Conservation (phyloP, 164 flowering plant species). For the Macadamia integrifolia region DNA sequence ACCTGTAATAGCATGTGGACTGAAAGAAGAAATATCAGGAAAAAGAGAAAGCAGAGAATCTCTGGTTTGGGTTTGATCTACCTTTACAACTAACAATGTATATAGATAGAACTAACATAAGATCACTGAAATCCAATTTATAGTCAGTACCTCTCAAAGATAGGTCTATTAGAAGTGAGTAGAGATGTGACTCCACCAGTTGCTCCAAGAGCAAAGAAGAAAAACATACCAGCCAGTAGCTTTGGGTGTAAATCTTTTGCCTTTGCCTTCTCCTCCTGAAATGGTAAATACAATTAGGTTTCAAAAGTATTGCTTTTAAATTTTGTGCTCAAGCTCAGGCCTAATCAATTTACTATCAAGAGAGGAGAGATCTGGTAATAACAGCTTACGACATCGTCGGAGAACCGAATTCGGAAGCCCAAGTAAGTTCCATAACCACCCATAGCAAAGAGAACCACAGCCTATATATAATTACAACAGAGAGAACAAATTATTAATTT, state of each 20-base stretch:
- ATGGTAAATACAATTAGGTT: neutral
- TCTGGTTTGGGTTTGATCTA: too few relatives aligned
- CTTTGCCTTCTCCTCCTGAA: slow-evolving; percentile 86
- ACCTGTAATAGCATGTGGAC: slow-evolving; percentile 89
- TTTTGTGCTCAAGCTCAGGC: too few relatives aligned
- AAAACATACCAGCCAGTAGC: slow-evolving; percentile 89
- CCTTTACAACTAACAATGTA: too few relatives aligned
- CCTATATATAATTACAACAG: slow-evolving; percentile 31
- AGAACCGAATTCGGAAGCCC: slow-evolving; percentile 70
- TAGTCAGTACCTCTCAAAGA: slow-evolving; percentile 64
- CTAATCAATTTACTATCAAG: neutral
- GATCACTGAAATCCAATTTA: neutral
- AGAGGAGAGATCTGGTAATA: neutral
- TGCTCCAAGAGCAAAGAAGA: slow-evolving; percentile 94
- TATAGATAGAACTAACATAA: too few relatives aligned
- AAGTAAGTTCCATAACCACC: slow-evolving; percentile 96
- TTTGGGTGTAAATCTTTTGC: slow-evolving; percentile 98
- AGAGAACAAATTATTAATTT: neutral
- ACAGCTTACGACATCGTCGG: slow-evolving; percentile 62
- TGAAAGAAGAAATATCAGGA: slow-evolving; percentile 24
- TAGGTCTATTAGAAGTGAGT: slow-evolving; percentile 83
- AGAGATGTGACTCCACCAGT: slow-evolving; percentile 87
- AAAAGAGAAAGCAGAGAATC: neutral
- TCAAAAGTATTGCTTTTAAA: neutral
- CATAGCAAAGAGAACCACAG: slow-evolving; percentile 94